phyloP scores from a whole-genome alignment of 2,329 filamentous ascomycete genomes.

The Lachnellula hyalina region DNA sequence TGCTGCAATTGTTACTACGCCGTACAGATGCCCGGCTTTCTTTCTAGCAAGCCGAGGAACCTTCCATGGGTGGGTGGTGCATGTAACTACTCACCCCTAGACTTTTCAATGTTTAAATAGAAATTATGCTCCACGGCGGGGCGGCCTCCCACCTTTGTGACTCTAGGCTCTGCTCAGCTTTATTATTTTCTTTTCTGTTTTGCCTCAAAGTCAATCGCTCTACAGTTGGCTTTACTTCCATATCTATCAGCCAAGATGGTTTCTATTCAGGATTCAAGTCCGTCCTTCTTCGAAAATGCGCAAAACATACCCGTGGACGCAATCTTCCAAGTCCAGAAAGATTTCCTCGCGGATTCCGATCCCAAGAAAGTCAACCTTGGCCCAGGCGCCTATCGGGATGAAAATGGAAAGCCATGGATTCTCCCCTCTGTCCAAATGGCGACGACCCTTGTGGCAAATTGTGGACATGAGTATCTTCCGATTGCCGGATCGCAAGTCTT shows the following conservation, averaged over 20 bases:
- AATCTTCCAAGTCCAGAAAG: slow-evolving; percentile 34
- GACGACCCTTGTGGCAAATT: slow-evolving; percentile 14
- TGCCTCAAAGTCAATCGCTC: background rate
- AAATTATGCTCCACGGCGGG: too few relatives aligned
- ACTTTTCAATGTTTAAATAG: too few relatives aligned
- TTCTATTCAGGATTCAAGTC: background rate
- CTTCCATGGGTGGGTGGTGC: too few relatives aligned
- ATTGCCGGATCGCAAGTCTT: slow-evolving; percentile 34
- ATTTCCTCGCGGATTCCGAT: slow-evolving; percentile 29
- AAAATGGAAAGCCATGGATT: slow-evolving; percentile 35
- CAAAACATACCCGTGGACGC: slow-evolving; percentile 27
- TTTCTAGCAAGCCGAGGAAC: too few relatives aligned
- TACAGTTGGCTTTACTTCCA: background rate
- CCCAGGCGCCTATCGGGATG: slow-evolving; percentile 36
- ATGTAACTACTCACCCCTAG: too few relatives aligned
- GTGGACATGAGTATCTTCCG: slow-evolving; percentile 35
- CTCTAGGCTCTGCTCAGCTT: too few relatives aligned
- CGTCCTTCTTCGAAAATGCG: background rate
- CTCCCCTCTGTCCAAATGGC: slow-evolving; percentile 34
- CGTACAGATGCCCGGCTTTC: too few relatives aligned
- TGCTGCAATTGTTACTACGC: too few relatives aligned
- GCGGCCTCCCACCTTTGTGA: too few relatives aligned
- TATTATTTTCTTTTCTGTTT: background rate
- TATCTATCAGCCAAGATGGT: background rate
- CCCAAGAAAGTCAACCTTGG: slow-evolving; percentile 37